Percentiles rank a stretch among this genome's conserved stretches.
Conservation (phyloP, 2,329 filamentous ascomycete species). For the Aspergillus brunneoviolaceus region DNA sequence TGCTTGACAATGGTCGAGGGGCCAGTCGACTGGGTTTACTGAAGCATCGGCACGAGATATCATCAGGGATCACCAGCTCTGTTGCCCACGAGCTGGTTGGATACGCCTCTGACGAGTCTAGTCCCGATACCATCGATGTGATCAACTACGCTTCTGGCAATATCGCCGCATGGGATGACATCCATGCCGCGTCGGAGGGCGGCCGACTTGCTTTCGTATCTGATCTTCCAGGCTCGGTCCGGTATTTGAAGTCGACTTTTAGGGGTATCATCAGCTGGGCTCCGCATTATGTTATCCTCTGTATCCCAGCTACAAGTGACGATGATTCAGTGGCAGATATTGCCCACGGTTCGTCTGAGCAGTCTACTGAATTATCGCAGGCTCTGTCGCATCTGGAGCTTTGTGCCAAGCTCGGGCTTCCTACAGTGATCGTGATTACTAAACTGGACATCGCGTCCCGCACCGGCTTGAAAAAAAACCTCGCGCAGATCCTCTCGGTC, state of each 20-base stretch:
- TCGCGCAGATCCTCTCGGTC: slow-evolving; percentile 71
- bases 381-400: slow-evolving; percentile 79
- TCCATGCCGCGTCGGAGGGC: slow-evolving; percentile 76
- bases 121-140: slow-evolving; percentile 48
- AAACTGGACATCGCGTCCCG: slow-evolving; percentile 87
- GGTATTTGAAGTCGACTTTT: slow-evolving; percentile 84
- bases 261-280: slow-evolving; percentile 93
- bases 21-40: slow-evolving; percentile 84
- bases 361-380: slow-evolving; percentile 62
- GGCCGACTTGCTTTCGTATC: slow-evolving; percentile 78
- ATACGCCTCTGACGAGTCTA: slow-evolving; percentile 54
- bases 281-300: slow-evolving; percentile 88
- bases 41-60: slow-evolving; percentile 90
- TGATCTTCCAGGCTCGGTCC: slow-evolving; percentile 87
- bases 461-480: slow-evolving; percentile 64
- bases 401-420: slow-evolving; percentile 75
- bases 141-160: slow-evolving; percentile 85
- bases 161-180: slow-evolving; percentile 90
- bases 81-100: slow-evolving; percentile 92
- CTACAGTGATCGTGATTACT: slow-evolving; percentile 79
- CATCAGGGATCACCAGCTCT: slow-evolving; percentile 88
- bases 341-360: slow-evolving; percentile 24
- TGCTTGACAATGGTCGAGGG: slow-evolving; percentile 86
- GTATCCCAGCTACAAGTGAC: slow-evolving; percentile 74
- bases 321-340: slow-evolving; percentile 45